Conservation (phyloP, 1,284 basidiomycete species). For the Rhodotorula sp. region DNA sequence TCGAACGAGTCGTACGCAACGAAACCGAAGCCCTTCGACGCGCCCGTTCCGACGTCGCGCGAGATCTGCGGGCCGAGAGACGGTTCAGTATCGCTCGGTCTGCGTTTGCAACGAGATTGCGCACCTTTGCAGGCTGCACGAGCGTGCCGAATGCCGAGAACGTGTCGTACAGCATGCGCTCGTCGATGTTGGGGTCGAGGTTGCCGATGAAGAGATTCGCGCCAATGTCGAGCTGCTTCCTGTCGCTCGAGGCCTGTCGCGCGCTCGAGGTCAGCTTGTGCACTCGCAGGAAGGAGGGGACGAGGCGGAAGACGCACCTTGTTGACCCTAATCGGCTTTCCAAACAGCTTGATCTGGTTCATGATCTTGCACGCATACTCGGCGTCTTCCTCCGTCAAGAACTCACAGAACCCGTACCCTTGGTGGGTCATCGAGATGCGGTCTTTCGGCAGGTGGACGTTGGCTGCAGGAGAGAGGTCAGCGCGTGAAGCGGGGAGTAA, state of each 20-base stretch:
- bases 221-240: conserved; percentile 96
- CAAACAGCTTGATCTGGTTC: conserved; percentile 99
- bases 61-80: conserved; percentile 65
- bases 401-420: conserved; percentile 99
- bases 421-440: conserved; percentile 97
- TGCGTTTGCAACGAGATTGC: conserved; percentile 45
- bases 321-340: conserved; percentile 96
- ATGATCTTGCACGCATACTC: conserved; percentile 99
- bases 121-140: conserved; percentile 88
- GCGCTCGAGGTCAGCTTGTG: neutral
- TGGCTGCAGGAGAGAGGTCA: conserved; percentile 59
- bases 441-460: conserved; percentile 99
- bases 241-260: conserved; percentile 80
- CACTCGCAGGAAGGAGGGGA: neutral
- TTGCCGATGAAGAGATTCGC: conserved; percentile 97
- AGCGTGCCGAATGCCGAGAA: conserved; percentile 92
- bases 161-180: conserved; percentile 87
- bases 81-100: neutral
- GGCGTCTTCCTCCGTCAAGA: conserved; percentile 94
- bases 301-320: conserved; percentile 65
- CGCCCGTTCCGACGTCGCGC: conserved; percentile 76
- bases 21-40: conserved; percentile 95
- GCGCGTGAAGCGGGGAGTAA: neutral
- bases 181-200: conserved; percentile 89
- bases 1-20: conserved; percentile 97